Base-by-base conservation (phyloP, 805 yeast species). In the Saccharomycopsis guyanensis region DNA sequence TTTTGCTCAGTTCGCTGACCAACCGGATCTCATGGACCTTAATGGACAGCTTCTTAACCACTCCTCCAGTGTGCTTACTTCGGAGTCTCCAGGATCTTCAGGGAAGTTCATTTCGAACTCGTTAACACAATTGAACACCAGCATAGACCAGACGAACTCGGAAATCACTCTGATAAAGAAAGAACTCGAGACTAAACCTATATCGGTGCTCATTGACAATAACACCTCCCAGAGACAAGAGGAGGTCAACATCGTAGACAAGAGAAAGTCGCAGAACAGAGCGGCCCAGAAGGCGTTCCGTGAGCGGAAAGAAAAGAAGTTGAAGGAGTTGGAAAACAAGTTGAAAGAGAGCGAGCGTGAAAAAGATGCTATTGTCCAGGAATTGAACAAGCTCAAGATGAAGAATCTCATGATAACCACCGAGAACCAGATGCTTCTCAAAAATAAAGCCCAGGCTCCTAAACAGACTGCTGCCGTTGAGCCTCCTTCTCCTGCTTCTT, bases 261-360 rank as follows among this genome's bases (percentile, higher is more conserved):
- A 76, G 59, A 72, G 85, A 43, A 83, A 79, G 58, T 87, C 86
- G 2, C 93, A 82, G 59, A 85, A 86, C 59, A 69, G 95, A 56
- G 89, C 89, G 8, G 95, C 95, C 1, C 95, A 86, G 64, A 69
- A 88, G 54, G 95, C 95, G 2, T 86, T 84, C 62, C 68, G 95
- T 51, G 89, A 85, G 61, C 75, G 94, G 42, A 84, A 82, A 60
- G 93, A 84, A 60, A 75, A 76, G 42, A 78, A 74, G 55, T 63
- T 83, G 51, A 81, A 80, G 58, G 88, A 82, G 55, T 67, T 86
- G 37, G 81, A 82, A 53, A 63, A 63, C 2, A 78, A 78, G 59
- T 64, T 86, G 50, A 63, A 66, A 15, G 68, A 71, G 48, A 73
- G 83, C 36, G 91, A 82, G 58, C 64, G 58, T 32, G 78, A 78